Evolutionary conservation across 2,329 filamentous ascomycete genomes (phyloP).

Genomic region (Penicillium sp.): DNA sequence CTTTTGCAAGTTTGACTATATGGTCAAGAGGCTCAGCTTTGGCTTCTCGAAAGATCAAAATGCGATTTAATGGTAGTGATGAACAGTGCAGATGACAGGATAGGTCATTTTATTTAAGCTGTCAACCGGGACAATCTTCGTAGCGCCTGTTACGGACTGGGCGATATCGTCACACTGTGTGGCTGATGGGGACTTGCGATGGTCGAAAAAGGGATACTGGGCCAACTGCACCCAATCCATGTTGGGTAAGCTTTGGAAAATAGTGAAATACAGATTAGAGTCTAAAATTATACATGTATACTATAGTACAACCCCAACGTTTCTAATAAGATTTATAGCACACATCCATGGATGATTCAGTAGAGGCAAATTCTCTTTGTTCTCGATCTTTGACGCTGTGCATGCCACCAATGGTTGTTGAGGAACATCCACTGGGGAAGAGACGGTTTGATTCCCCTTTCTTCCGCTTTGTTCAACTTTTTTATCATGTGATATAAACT

Average conservation of each 20-base stretch:
- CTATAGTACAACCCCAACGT: too few species aligned
- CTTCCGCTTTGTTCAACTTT: background rate
- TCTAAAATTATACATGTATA: background rate
- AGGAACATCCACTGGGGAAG: background rate
- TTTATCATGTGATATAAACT: background rate
- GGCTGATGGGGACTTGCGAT: background rate
- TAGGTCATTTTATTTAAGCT: background rate
- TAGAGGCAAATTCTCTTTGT: background rate
- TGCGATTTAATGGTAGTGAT: background rate
- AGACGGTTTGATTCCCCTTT: background rate
- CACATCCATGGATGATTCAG: background rate
- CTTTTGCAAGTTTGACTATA: background rate
- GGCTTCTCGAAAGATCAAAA: background rate
- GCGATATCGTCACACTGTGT: constrained; percentile 1
- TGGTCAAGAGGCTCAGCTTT: background rate
- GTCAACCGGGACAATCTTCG: background rate
- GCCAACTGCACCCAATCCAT: constrained; percentile 3
- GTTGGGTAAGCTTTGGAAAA: background rate
- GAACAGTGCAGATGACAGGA: constrained; percentile 2
- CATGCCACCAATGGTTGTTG: background rate
- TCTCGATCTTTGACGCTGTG: background rate
- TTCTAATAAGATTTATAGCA: too few species aligned
- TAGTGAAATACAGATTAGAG: background rate
- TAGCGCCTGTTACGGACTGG: background rate
- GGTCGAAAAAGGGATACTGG: constrained; percentile 1